These are phyloP conservation scores for Zangia roseola DNA, from an alignment of 768 basidiomycete species.

Conservation along the genomic window DNA sequence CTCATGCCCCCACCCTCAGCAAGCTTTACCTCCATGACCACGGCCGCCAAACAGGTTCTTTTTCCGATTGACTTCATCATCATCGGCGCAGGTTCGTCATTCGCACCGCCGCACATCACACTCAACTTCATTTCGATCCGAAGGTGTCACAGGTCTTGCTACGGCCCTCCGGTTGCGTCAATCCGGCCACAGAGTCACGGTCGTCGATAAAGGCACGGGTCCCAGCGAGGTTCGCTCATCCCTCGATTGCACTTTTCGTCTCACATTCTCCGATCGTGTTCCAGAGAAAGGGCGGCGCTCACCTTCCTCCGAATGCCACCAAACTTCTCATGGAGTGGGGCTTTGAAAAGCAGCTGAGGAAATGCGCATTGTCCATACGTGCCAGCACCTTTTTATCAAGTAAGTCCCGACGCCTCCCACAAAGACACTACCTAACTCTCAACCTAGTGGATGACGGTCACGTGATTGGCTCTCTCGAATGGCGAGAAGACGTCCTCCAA, in stretches of 20 bases:
- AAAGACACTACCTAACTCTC: no score
- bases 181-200: slow-evolving; percentile 58
- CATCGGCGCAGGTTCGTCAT: slow-evolving; percentile 27
- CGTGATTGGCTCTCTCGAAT: slow-evolving; percentile 43
- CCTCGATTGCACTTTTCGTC: background rate
- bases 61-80: slow-evolving; percentile 32
- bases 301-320: slow-evolving; percentile 61
- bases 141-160: slow-evolving; percentile 54
- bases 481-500: slow-evolving; percentile 48
- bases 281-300: slow-evolving; percentile 41
- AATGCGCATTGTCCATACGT: slow-evolving; percentile 31
- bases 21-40: slow-evolving; percentile 1
- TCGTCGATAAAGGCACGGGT: slow-evolving; percentile 52
- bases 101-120: background rate
- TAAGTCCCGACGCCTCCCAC: slow-evolving; percentile 1
- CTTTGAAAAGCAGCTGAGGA: slow-evolving; percentile 42
- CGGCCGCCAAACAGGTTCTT: slow-evolving; percentile 23
- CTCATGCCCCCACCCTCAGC: background rate
- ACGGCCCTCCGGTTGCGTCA: slow-evolving; percentile 54
- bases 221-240: slow-evolving; percentile 36
- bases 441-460: slow-evolving; percentile 36
- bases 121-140: background rate
- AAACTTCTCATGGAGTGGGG: slow-evolving; percentile 58
- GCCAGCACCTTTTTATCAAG: slow-evolving; percentile 25
- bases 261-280: background rate